Percentiles rank a stretch among this genome's conserved stretches.
Conservation (phyloP, 2,329 filamentous ascomycete species). For the Trichoderma sp. region DNA sequence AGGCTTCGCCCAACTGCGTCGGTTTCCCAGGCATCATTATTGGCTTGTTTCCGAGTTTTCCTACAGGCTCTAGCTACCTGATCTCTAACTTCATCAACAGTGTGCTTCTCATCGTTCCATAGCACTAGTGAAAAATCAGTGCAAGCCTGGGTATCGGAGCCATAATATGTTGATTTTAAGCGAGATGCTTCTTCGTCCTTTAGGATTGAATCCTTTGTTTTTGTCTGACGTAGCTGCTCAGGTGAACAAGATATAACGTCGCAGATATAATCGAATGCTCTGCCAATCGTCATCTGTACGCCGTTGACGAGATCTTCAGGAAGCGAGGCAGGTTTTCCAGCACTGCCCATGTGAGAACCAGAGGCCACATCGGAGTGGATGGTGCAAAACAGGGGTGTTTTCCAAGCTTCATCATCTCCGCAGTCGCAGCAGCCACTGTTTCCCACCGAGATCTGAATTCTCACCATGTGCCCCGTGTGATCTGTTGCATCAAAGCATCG, state of each 20-base stretch:
- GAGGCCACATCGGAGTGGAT: constrained; percentile 72
- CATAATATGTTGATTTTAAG: constrained; percentile 68
- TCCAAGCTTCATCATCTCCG: constrained; percentile 93
- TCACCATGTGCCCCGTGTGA: constrained; percentile 88
- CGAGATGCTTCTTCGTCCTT: constrained; percentile 80
- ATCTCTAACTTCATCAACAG: constrained; percentile 82
- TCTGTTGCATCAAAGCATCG: constrained; percentile 94
- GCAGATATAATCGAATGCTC: constrained; percentile 89
- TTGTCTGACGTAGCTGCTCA: constrained; percentile 84
- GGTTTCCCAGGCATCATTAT: constrained; percentile 78
- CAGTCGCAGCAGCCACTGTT: constrained; percentile 98
- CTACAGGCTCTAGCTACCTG: constrained; percentile 88
- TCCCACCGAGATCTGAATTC: constrained; percentile 80
- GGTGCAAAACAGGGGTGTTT: constrained; percentile 80
- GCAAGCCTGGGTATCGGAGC: constrained; percentile 47
- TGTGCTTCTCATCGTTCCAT: constrained; percentile 99
- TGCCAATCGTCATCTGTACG: constrained; percentile 81
- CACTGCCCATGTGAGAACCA: constrained; percentile 58
- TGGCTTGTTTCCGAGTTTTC: constrained; percentile 65
- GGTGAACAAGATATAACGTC: constrained; percentile 98
- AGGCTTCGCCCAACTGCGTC: constrained; percentile 86
- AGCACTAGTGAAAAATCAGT: constrained; percentile 77
- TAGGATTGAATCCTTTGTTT: constrained; percentile 76
- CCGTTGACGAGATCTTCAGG: constrained; percentile 73
- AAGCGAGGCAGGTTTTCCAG: constrained; percentile 55